Evolutionary conservation across 164 flowering plant genomes (phyloP).

Genomic region (Santalum album): DNA sequence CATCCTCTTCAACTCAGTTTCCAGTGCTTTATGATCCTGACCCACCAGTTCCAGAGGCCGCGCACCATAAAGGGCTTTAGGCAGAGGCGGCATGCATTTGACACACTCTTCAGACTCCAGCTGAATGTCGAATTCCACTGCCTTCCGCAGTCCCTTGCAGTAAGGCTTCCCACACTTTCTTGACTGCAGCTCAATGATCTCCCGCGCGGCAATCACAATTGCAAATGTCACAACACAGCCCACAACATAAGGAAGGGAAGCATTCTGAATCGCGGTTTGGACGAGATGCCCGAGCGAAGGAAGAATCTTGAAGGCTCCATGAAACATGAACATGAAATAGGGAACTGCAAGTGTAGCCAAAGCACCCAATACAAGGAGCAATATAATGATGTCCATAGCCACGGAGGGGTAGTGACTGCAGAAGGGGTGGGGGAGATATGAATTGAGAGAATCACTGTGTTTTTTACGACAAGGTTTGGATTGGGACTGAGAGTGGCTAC

Average conservation of each 20-base stretch:
- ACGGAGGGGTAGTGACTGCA: conserved; percentile 36
- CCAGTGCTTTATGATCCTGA: conserved; percentile 45
- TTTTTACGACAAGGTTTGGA: too few relatives aligned
- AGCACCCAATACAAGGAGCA: conserved; percentile 31
- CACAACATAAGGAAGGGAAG: conserved; percentile 25
- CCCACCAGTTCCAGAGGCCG: conserved; percentile 30
- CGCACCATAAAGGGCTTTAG: conserved; percentile 18
- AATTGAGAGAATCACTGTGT: conserved; percentile 18
- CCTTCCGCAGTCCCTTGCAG: conserved; percentile 50
- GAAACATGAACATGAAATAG: conserved; percentile 29
- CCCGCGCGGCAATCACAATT: conserved; percentile 26
- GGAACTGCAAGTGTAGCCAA: conserved; percentile 26
- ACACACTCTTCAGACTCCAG: conserved; percentile 55
- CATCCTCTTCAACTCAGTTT: conserved; percentile 52
- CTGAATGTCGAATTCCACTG: conserved; percentile 57
- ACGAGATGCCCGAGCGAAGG: conserved; percentile 12
- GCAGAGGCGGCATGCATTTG: conserved; percentile 27
- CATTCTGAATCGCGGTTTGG: conserved; percentile 19
- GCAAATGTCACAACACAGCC: conserved; percentile 23
- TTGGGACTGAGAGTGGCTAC: conserved; percentile 18
- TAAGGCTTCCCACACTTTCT: conserved; percentile 46
- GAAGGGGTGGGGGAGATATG: conserved; percentile 24
- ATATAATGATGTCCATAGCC: conserved; percentile 29
- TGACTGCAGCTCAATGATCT: conserved; percentile 20
- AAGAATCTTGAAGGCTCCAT: conserved; percentile 16